Evolutionary conservation across 139 green algal genomes (phyloP).

Genomic region (Axilococcus clingmanii): DNA sequence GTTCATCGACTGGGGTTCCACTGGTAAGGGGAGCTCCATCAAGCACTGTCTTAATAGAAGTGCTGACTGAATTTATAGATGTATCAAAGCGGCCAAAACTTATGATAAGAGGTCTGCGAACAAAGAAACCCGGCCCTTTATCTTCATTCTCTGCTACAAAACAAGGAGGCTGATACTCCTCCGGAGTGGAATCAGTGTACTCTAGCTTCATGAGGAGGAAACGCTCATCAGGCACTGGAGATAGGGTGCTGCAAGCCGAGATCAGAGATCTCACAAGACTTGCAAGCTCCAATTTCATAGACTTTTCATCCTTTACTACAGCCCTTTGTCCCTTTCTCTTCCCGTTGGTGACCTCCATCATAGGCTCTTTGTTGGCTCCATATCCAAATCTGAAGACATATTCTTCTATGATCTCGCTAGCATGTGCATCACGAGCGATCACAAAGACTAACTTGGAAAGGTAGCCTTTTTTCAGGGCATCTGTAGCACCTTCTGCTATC

Average conservation of each 20-base stretch:
- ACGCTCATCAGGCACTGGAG: conserved; percentile 56
- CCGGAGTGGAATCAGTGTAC: conserved; percentile 64
- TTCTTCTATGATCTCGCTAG: conserved; percentile 34
- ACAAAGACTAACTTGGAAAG: neutral
- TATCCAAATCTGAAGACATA: conserved; percentile 71
- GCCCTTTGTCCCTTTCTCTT: no score
- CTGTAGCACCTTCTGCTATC: neutral
- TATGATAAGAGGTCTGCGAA: conserved; percentile 50
- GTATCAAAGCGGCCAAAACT: no score
- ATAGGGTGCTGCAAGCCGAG: conserved; percentile 56
- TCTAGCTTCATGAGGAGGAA: conserved; percentile 74
- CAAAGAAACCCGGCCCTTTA: conserved; percentile 39
- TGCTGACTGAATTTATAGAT: no score
- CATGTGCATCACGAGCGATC: neutral
- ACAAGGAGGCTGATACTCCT: conserved; percentile 69
- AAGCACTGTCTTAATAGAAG: no score
- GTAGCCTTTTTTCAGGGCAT: neutral
- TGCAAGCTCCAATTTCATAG: conserved; percentile 52
- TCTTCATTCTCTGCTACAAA: conserved; percentile 42
- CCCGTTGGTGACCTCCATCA: conserved; percentile 13
- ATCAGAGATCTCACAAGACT: conserved; percentile 71
- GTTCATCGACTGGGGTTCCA: no score
- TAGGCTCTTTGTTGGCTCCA: conserved; percentile 29
- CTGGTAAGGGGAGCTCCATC: no score
- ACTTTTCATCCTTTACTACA: no score